Evolutionary conservation across 345 rosid genomes (phyloP).

Genomic region (Gossypium sturtianum): DNA sequence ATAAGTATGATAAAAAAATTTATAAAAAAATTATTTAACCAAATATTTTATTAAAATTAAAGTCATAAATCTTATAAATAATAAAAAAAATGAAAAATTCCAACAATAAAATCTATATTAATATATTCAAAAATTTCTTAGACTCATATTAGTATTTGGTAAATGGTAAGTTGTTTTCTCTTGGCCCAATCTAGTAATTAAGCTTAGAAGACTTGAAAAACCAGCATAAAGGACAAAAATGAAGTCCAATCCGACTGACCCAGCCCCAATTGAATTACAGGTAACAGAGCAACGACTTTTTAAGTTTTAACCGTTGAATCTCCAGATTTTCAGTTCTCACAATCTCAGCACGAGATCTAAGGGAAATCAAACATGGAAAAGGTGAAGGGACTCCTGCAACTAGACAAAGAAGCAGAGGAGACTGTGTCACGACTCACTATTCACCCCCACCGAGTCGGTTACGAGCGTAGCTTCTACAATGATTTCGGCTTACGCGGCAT

Average conservation of each 20-base stretch:
- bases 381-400: conserved; percentile 37
- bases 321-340: neutral
- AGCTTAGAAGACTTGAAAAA: no score
- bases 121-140: no score
- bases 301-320: neutral
- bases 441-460: conserved; percentile 33
- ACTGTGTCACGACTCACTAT: conserved; percentile 39
- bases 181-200: no score
- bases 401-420: conserved; percentile 42
- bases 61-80: no score
- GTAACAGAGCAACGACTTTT: neutral
- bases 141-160: no score
- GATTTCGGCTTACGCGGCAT: conserved; percentile 61
- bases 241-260: neutral
- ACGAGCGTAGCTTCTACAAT: conserved; percentile 52
- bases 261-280: neutral
- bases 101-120: no score
- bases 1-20: no score
- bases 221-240: neutral
- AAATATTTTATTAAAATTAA: no score
- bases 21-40: no score
- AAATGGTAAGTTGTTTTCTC: no score
- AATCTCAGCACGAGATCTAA: neutral
- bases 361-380: conserved; percentile 40
- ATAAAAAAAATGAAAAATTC: no score